Evolutionary conservation across 139 green algal species (phyloP).

Genomic region (Chlamydomonas applanata): DNA sequence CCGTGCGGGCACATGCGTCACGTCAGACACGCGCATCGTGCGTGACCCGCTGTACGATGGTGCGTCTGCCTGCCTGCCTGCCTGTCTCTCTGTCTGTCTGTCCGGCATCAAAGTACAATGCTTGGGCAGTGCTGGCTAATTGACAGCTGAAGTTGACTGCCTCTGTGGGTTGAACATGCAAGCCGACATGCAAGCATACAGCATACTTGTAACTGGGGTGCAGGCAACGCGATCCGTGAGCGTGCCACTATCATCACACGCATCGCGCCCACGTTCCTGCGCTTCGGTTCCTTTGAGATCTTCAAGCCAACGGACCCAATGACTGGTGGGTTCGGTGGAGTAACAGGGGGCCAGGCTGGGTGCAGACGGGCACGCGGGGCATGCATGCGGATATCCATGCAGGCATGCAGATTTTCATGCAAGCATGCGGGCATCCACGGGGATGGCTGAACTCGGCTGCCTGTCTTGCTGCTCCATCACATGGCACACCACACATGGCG

Average conservation of each 20-base stretch:
- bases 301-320: slow-evolving; percentile 38
- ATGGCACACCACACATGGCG: too few relatives aligned
- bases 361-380: neutral
- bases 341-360: neutral
- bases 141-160: too few relatives aligned
- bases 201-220: too few relatives aligned
- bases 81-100: too few relatives aligned
- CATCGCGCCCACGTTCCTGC: slow-evolving; percentile 59
- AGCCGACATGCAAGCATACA: too few relatives aligned
- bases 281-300: slow-evolving; percentile 67
- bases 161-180: too few relatives aligned
- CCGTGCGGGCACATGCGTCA: slow-evolving; percentile 43
- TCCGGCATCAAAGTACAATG: too few relatives aligned
- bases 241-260: slow-evolving; percentile 45
- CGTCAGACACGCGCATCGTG: slow-evolving; percentile 27
- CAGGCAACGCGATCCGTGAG: slow-evolving; percentile 46
- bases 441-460: too few relatives aligned
- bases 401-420: neutral
- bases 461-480: too few relatives aligned
- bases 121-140: too few relatives aligned
- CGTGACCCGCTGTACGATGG: slow-evolving; percentile 28
- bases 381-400: neutral
- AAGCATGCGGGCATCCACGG: neutral
- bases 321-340: slow-evolving; percentile 35
- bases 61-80: neutral